Percentiles rank a stretch among this genome's conserved stretches.
Conservation (phyloP, 495 filamentous ascomycete species). For the Monascus purpureus region DNA sequence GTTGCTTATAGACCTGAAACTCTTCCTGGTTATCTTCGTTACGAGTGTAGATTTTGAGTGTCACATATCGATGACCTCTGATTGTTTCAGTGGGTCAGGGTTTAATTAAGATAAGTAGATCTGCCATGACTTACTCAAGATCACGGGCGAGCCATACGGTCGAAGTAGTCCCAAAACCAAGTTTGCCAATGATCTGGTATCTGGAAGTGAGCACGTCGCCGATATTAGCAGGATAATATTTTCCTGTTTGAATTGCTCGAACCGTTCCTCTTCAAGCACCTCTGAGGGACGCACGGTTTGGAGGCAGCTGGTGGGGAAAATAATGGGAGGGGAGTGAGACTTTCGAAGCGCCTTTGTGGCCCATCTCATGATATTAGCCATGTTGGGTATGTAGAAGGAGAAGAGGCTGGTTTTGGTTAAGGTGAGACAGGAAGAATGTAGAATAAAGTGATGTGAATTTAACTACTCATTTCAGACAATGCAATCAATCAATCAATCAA, state of each 20-base stretch:
- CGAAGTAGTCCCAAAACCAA: slow-evolving; percentile 39
- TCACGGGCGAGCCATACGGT: slow-evolving; percentile 43
- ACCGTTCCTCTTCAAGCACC: slow-evolving; percentile 32
- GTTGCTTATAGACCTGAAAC: slow-evolving; percentile 14
- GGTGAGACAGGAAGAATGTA: too few species aligned
- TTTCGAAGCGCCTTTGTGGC: slow-evolving; percentile 4
- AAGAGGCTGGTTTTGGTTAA: background rate
- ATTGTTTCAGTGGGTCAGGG: slow-evolving; percentile 4
- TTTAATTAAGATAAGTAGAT: slow-evolving; percentile 6
- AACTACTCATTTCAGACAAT: background rate
- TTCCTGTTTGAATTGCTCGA: slow-evolving; percentile 25
- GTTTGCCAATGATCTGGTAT: slow-evolving; percentile 42
- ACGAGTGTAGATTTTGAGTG: slow-evolving; percentile 26
- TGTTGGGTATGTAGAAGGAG: background rate
- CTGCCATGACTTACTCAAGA: slow-evolving; percentile 24
- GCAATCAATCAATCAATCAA: background rate
- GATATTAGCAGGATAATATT: slow-evolving; percentile 38
- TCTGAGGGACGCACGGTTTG: slow-evolving; percentile 8
- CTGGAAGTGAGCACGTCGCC: slow-evolving; percentile 32
- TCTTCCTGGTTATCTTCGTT: slow-evolving; percentile 12
- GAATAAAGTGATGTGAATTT: too few species aligned
- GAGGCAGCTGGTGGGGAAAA: slow-evolving; percentile 11
- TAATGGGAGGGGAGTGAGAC: slow-evolving; percentile 7
- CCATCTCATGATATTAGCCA: slow-evolving; percentile 3
- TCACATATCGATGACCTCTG: slow-evolving; percentile 26